Percentiles rank a stretch among this genome's conserved stretches.
These are phyloP conservation scores for Puccinia horiana DNA, from an alignment of 1,284 basidiomycete genomes.

Conservation along the genomic window DNA sequence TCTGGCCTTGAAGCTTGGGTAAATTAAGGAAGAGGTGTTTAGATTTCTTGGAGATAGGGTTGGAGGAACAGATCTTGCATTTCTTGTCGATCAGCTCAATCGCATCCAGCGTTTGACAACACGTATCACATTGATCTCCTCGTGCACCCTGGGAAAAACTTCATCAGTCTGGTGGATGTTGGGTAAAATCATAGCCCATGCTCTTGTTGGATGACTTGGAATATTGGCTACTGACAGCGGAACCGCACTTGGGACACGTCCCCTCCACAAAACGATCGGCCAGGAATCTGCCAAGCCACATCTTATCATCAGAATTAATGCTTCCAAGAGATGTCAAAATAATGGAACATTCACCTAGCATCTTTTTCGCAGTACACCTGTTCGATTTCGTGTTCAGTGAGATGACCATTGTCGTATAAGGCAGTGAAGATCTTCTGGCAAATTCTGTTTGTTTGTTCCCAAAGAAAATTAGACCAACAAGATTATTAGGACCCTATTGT, in stretches of 20 bases:
- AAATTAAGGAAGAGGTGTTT: slow-evolving; percentile 93
- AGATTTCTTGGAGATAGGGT: slow-evolving; percentile 67
- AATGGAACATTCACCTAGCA: slow-evolving; percentile 66
- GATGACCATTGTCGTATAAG: slow-evolving; percentile 72
- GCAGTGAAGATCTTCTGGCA: slow-evolving; percentile 83
- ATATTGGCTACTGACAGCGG: slow-evolving; percentile 64
- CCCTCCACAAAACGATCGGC: slow-evolving; percentile 95
- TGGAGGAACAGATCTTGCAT: slow-evolving; percentile 79
- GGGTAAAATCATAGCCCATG: neutral
- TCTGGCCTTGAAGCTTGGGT: slow-evolving; percentile 76
- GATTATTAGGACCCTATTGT: slow-evolving; percentile 26
- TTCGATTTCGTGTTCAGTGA: slow-evolving; percentile 79
- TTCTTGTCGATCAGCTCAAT: slow-evolving; percentile 93
- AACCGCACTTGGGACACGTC: slow-evolving; percentile 84
- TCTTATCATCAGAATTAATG: neutral
- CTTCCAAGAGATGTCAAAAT: neutral
- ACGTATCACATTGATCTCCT: slow-evolving; percentile 97
- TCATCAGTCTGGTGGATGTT: neutral
- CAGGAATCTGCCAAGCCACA: slow-evolving; percentile 68
- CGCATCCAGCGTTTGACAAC: slow-evolving; percentile 81
- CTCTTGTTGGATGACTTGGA: neutral
- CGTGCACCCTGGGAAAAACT: slow-evolving; percentile 78
- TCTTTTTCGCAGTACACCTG: slow-evolving; percentile 93
- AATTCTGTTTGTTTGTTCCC: slow-evolving; percentile 65
- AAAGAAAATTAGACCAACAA: neutral